phyloP scores from a whole-genome alignment of 306 rosid species.

The Glycyrrhiza uralensis region DNA sequence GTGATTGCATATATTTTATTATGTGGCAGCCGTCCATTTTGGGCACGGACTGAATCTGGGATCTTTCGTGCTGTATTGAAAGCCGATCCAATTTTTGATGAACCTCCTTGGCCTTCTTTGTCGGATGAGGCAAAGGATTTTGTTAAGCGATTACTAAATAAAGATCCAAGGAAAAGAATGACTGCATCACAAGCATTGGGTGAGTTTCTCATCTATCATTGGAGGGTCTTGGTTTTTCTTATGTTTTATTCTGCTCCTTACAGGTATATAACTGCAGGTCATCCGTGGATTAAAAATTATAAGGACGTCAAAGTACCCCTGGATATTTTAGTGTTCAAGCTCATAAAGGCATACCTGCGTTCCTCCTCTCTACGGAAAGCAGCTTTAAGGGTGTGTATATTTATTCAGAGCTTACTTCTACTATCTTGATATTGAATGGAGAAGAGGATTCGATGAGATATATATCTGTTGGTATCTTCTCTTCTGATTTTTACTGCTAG shows the following conservation, averaged over 20 bases:
- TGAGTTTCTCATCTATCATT: conserved; percentile 35
- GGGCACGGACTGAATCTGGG: conserved; percentile 97
- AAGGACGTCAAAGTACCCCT: conserved; percentile 64
- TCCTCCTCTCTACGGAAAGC: conserved; percentile 85
- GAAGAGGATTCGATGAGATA: neutral
- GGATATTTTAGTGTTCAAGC: conserved; percentile 79
- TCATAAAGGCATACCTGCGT: conserved; percentile 84
- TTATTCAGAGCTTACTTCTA: neutral
- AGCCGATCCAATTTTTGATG: conserved; percentile 86
- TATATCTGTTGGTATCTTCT: neutral
- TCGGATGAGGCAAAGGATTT: conserved; percentile 74
- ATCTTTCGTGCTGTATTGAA: conserved; percentile 84
- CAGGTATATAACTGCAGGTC: conserved; percentile 59
- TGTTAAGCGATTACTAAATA: conserved; percentile 77
- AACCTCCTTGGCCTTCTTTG: conserved; percentile 92
- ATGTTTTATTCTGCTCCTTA: conserved; percentile 30
- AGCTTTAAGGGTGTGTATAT: conserved; percentile 78
- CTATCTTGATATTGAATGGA: neutral
- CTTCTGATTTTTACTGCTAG: conserved; percentile 5
- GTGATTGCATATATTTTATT: conserved; percentile 90
- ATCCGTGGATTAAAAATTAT: conserved; percentile 74
- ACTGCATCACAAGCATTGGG: conserved; percentile 90
- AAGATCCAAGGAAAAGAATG: conserved; percentile 92
- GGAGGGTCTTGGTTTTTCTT: neutral
- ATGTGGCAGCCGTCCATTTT: conserved; percentile 98